Conservation (phyloP, 768 basidiomycete species). For the Serendipita vermifera region DNA sequence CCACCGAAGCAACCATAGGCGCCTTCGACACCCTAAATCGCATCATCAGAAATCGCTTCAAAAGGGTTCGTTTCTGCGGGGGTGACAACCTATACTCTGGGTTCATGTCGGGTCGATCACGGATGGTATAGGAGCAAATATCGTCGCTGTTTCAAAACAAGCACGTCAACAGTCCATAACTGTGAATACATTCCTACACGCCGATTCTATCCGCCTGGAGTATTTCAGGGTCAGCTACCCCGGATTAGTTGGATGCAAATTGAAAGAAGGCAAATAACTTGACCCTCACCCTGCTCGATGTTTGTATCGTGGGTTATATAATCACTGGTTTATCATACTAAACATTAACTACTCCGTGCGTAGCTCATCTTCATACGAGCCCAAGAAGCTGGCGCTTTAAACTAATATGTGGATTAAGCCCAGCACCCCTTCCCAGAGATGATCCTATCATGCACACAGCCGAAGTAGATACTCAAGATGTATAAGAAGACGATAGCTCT, state of each 20-base stretch:
- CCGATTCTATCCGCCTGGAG: slow-evolving; percentile 22
- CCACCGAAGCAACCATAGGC: background rate
- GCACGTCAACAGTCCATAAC: background rate
- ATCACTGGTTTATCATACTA: too few species aligned
- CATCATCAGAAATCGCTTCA: background rate
- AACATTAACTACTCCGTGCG: too few species aligned
- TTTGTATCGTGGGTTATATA: too few species aligned
- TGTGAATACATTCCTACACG: slow-evolving; percentile 23
- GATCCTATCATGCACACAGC: too few species aligned
- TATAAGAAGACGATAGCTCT: too few species aligned
- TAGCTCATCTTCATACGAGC: too few species aligned
- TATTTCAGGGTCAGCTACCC: slow-evolving; percentile 21
- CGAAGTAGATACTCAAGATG: too few species aligned
- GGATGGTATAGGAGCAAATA: slow-evolving; percentile 51
- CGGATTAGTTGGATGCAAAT: slow-evolving; percentile 38
- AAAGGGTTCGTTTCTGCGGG: slow-evolving; percentile 1
- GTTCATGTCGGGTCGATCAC: slow-evolving; percentile 28
- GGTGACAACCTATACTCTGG: background rate
- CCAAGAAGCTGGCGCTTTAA: too few species aligned
- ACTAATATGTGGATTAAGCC: too few species aligned
- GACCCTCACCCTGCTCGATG: slow-evolving; percentile 73
- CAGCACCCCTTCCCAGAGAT: too few species aligned
- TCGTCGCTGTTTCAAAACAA: slow-evolving; percentile 32
- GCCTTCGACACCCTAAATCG: background rate
- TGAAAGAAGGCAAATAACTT: slow-evolving; percentile 62